Percentiles rank a stretch among this genome's conserved stretches.
Evolutionary conservation across 2,329 filamentous ascomycete genomes (phyloP).

Genomic region (Epichloe typhina): DNA sequence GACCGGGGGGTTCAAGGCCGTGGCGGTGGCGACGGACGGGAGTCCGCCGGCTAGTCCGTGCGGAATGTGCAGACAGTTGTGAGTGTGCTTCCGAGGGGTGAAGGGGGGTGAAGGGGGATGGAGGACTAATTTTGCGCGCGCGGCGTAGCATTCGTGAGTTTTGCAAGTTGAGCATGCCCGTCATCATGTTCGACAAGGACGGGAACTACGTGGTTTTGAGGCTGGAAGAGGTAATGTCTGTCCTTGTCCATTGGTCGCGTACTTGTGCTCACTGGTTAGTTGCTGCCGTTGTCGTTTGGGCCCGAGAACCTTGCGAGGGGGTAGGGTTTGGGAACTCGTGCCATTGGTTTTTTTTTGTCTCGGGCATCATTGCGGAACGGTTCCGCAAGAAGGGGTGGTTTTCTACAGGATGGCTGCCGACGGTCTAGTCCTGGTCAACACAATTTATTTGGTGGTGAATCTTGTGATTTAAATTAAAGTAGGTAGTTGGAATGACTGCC

Average conservation of each 20-base stretch:
- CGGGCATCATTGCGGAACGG: no score
- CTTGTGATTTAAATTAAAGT: no score
- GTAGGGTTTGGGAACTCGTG: no score
- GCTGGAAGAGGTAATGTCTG: slow-evolving; percentile 45
- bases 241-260: background rate
- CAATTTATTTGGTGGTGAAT: no score
- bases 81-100: slow-evolving; percentile 16
- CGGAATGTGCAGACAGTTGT: slow-evolving; percentile 94
- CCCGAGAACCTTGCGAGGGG: slow-evolving; percentile 27
- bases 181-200: slow-evolving; percentile 88
- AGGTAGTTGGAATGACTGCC: no score
- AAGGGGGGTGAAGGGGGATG: no score
- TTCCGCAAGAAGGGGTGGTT: no score
- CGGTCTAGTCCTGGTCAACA: no score
- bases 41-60: slow-evolving; percentile 61
- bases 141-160: slow-evolving; percentile 59
- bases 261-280: slow-evolving; percentile 2
- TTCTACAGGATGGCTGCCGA: no score
- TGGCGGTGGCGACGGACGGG: slow-evolving; percentile 78
- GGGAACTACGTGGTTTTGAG: slow-evolving; percentile 57
- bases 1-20: slow-evolving; percentile 46
- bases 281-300: no score
- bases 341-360: background rate
- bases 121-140: no score
- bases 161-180: slow-evolving; percentile 51